A percentile compares a stretch with the other conserved stretches of the same genome.
These are phyloP conservation scores for Debaryomyces hansenii DNA, from an alignment of 805 yeast genomes.

Conservation along the genomic window DNA sequence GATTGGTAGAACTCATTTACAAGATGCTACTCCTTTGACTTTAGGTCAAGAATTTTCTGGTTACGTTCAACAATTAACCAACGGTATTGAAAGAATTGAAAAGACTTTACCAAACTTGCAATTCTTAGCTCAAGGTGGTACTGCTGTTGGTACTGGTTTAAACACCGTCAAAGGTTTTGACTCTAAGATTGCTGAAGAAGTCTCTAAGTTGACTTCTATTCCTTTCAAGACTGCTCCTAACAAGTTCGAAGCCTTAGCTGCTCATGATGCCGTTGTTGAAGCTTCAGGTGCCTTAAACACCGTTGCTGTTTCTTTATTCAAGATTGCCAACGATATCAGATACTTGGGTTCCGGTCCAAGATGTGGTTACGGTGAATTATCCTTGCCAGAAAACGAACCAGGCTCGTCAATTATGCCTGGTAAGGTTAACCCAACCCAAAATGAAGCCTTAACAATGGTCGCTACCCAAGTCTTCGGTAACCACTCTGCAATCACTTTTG, in stretches of 20 bases:
- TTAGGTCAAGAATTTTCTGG: slow-evolving; percentile 98
- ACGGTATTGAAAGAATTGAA: slow-evolving; percentile 88
- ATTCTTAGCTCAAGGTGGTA: slow-evolving; percentile 97
- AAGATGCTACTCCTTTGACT: slow-evolving; percentile 98
- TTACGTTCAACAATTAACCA: slow-evolving; percentile 87
- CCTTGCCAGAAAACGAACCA: slow-evolving; percentile 97
- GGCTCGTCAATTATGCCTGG: slow-evolving; percentile 99
- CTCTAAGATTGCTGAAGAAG: slow-evolving; percentile 81
- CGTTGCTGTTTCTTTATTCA: slow-evolving; percentile 87
- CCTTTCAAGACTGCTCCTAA: slow-evolving; percentile 94
- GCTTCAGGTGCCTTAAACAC: slow-evolving; percentile 97
- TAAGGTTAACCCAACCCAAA: slow-evolving; percentile 98
- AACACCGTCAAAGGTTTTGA: slow-evolving; percentile 93
- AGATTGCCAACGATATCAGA: slow-evolving; percentile 97
- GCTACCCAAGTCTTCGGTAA: slow-evolving; percentile 98
- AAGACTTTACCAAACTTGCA: slow-evolving; percentile 71
- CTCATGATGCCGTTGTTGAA: slow-evolving; percentile 97
- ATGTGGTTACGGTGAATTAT: slow-evolving; percentile 96
- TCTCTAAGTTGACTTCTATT: slow-evolving; percentile 81
- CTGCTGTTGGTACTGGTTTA: slow-evolving; percentile 98
- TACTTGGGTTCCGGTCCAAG: slow-evolving; percentile 99
- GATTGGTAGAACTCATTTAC: slow-evolving; percentile 98
- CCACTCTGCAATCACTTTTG: slow-evolving; percentile 90
- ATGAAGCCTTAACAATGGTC: slow-evolving; percentile 98
- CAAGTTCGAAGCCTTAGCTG: slow-evolving; percentile 98